These are phyloP conservation scores for Cyclotella cryptica DNA, from an alignment of 108 stramenopile genomes.

Conservation along the genomic window DNA sequence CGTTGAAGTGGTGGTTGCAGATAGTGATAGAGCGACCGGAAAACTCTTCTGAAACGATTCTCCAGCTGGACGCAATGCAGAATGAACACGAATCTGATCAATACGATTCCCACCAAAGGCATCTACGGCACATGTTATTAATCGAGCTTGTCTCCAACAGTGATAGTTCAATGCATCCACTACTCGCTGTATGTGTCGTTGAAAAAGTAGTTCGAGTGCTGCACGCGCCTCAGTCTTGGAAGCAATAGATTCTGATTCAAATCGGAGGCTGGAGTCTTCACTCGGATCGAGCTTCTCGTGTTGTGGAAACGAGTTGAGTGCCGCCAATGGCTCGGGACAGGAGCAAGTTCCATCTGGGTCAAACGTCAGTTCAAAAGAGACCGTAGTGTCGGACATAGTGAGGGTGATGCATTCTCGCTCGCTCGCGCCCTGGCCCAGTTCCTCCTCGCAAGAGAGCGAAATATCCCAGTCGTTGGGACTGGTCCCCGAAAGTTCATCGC, in stretches of 20 bases:
- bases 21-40: neutral
- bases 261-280: too few species aligned
- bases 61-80: too few species aligned
- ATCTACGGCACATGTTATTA: neutral
- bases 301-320: constrained; percentile 5
- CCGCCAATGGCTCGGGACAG: constrained; percentile 27
- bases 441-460: constrained; percentile 6
- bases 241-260: neutral
- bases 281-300: neutral
- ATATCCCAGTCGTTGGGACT: constrained; percentile 8
- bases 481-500: constrained; percentile 2
- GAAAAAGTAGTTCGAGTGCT: constrained; percentile 29
- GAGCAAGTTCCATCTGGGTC: constrained; percentile 27
- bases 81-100: too few species aligned
- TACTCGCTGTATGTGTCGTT: constrained; percentile 13
- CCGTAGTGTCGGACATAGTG: constrained; percentile 11
- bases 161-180: constrained; percentile 31
- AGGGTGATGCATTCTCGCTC: constrained; percentile 16
- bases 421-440: neutral
- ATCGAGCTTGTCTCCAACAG: constrained; percentile 14
- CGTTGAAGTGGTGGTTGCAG: neutral
- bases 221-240: constrained; percentile 6
- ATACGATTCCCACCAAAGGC: too few species aligned
- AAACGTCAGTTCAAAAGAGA: constrained; percentile 24
- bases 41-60: too few species aligned